Evolutionary conservation across 108 stramenopile species (phyloP).

Genomic region (Tribonema minus): DNA sequence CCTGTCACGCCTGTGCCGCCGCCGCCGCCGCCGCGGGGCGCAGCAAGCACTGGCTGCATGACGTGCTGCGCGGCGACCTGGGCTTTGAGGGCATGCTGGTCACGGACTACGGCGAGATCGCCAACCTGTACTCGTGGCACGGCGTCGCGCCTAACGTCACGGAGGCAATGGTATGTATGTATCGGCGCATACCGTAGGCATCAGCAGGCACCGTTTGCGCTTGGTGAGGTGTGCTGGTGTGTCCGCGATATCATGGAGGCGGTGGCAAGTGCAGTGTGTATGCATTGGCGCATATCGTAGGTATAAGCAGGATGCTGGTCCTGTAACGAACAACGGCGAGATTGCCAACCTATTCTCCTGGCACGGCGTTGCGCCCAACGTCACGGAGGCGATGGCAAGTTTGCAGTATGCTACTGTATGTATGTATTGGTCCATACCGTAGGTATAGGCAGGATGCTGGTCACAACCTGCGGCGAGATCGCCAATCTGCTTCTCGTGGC

Average conservation of each 20-base stretch:
- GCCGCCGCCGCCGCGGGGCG: neutral
- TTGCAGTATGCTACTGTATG: too few species aligned
- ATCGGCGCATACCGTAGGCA: too few species aligned
- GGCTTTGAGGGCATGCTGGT: slow-evolving; percentile 69
- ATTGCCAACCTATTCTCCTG: slow-evolving; percentile 66
- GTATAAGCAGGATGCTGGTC: too few species aligned
- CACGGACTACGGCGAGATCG: slow-evolving; percentile 76
- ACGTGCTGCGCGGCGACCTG: slow-evolving; percentile 63
- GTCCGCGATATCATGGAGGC: slow-evolving; percentile 2
- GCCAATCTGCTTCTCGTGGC: slow-evolving; percentile 10
- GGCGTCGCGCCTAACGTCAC: slow-evolving; percentile 28
- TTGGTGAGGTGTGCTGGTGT: slow-evolving; percentile 67
- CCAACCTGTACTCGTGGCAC: slow-evolving; percentile 67
- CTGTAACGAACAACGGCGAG: slow-evolving; percentile 80
- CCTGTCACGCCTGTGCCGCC: neutral
- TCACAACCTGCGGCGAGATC: neutral
- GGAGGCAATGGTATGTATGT: neutral
- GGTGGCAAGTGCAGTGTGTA: neutral
- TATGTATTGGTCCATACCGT: too few species aligned
- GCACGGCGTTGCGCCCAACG: slow-evolving; percentile 55
- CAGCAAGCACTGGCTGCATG: neutral
- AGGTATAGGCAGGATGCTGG: neutral
- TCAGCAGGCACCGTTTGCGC: slow-evolving; percentile 58
- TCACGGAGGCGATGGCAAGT: neutral
- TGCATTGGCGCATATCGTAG: neutral